A percentile compares a stretch with the other conserved stretches of the same genome.
These are phyloP conservation scores for Gossypium schwendimanii DNA, from an alignment of 441 rosid species.

Conservation along the genomic window DNA sequence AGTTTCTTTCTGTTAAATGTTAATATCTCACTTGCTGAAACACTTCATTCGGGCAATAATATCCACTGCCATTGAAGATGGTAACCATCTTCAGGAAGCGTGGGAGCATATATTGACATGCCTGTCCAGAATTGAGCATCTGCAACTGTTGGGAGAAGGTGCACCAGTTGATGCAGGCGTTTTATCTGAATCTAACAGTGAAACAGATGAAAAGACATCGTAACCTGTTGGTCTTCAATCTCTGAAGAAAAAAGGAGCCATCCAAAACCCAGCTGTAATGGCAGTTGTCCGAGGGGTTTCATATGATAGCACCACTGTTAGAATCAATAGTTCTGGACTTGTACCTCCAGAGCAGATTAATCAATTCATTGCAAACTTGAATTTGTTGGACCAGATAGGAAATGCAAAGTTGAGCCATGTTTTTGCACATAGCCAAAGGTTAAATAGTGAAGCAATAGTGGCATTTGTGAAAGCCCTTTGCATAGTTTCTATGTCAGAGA, in stretches of 20 bases:
- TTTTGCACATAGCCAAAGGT: conserved; percentile 89
- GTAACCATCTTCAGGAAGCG: conserved; percentile 88
- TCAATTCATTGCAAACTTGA: conserved; percentile 78
- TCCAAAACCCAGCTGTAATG: conserved; percentile 88
- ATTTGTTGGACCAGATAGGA: conserved; percentile 95
- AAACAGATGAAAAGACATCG: conserved; percentile 51
- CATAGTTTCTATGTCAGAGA: conserved; percentile 88
- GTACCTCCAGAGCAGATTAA: conserved; percentile 74
- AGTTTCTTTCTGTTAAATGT: conserved; percentile 9
- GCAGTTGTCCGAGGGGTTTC: conserved; percentile 99
- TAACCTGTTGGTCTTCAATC: conserved; percentile 58
- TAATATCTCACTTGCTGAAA: conserved; percentile 13
- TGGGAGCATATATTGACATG: conserved; percentile 97
- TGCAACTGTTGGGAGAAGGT: conserved; percentile 94
- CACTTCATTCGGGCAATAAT: conserved; percentile 66
- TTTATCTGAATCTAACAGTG: conserved; percentile 55
- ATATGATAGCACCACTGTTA: conserved; percentile 73
- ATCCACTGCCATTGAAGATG: conserved; percentile 91
- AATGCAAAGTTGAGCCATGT: conserved; percentile 87
- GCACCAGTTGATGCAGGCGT: conserved; percentile 84
- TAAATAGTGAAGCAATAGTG: conserved; percentile 91
- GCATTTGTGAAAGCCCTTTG: conserved; percentile 92
- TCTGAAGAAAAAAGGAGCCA: conserved; percentile 77
- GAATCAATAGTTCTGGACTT: conserved; percentile 54
- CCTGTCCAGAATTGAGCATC: conserved; percentile 91